Evolutionary conservation across 2,329 filamentous ascomycete species (phyloP), one percentile per base, ranked within the genome.

Genomic region (Didymella keratinophila): DNA sequence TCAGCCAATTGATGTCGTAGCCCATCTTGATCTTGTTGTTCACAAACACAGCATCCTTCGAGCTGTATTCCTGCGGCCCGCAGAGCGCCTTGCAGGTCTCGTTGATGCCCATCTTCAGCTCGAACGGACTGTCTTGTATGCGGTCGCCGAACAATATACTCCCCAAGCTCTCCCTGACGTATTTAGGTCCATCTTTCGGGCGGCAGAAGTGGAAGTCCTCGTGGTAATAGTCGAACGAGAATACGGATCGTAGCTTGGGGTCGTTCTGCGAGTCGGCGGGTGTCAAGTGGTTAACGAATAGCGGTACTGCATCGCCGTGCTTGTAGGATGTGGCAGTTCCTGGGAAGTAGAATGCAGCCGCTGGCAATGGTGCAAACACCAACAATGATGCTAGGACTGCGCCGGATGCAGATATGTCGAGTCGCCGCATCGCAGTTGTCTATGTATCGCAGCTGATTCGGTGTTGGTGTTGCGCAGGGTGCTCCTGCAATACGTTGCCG

Each of bases 131-230:
- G n/a, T 92, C 96, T 80, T 92, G 92, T 80, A 99, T 99, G 56
- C 95, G 87, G 79, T 99, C 95, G 67, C 95, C 95, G 70, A 99
- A 99, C 50, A 99, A 80, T 74, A 99, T 99, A 82, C 94, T 97
- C 23, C 95, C 95, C 63, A 99, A 79, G 64, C 91, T 95, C 80
- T 97, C 95, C 39, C 91, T 89, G 21, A 96, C 87, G 80, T 90
- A 86, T 75, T 93, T 78, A 9, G 93, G 88, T 2, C 92, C 92
- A 60, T 83, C 88, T 55, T 90, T 81, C 2, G 94, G 95, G 68
- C 85, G 81, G 78, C 95, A 99, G 82, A 97, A 97, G 73, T 91
- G 88, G 78, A 99, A 96, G 3, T 85, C 85, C 6, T 88, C 86
- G 70, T 95, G 88, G 76, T 99, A 99, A 82, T 99, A 98, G 79